Evolutionary conservation across 2,329 filamentous ascomycete species (phyloP), one percentile per base, ranked within the genome.

Genomic region (Penicillium sp.): DNA sequence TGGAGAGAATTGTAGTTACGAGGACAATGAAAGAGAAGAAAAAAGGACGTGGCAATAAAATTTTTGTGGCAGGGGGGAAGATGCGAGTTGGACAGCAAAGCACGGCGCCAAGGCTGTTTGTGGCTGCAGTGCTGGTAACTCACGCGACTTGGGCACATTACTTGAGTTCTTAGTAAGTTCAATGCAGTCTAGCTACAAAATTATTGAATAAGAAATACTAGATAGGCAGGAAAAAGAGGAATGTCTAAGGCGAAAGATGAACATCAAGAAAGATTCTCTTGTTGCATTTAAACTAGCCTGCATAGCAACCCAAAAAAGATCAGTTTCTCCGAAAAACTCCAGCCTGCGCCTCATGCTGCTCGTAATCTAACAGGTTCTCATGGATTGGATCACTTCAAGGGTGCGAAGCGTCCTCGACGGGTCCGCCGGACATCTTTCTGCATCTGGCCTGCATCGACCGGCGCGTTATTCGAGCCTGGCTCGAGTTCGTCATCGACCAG

Each of bases 401-500:
- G 31, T 8, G 31, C 31, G 25, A 48, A 55, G 25, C 66, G 66
- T 43, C 60, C 54, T 39, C 66, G 65, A 57, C 65, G 66, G 53
- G 66, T 66, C 5, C 61, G 65, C 22, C 66, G 66, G 15, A 62
- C 50, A 31, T 57, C 56, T 60, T 67, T 63, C 64, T 65, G 54
- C 55, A 54, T 39, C 42, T 58, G 49, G 25, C 43, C 53, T 42
- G 63, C 47, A 42, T 54, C 34, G 56, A 55, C 28, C 25, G 63
- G n/a, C 28, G 57, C 49, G 50, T 59, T 62, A 53, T 54, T 52
- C 34, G 66, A 17, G 45, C 51, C 48, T 17, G 55, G 49, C 51
- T 65, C 72, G 48, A 69, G 65, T 55, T 79, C 88, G 82, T 89
- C 77, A 56, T 77, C 76, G 14, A 79, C 78, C 42, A 92, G 79